Evolutionary conservation across 2,329 filamentous ascomycete species (phyloP).

Genomic region (Trichoderma citrinoviride): DNA sequence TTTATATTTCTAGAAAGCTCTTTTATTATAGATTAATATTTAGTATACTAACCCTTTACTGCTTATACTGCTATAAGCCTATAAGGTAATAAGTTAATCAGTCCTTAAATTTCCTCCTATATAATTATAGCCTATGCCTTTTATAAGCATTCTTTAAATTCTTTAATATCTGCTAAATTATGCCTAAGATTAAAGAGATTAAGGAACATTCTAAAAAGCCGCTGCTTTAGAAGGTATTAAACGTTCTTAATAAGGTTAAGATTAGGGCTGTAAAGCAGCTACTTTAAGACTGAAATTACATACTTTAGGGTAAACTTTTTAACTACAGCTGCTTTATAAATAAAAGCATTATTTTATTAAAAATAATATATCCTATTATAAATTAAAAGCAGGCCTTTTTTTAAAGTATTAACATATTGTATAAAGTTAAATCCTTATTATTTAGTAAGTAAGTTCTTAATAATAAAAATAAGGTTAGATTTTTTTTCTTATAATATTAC

Average conservation of each 20-base stretch:
- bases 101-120: neutral
- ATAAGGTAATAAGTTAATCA: neutral
- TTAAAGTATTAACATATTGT: neutral
- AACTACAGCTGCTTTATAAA: neutral
- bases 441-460: neutral
- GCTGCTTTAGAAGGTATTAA: neutral
- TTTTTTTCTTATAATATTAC: neutral
- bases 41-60: slow-evolving; percentile 2
- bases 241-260: slow-evolving; percentile 3
- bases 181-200: neutral
- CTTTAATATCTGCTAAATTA: neutral
- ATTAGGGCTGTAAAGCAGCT: neutral
- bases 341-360: neutral
- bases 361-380: neutral
- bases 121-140: neutral
- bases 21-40: neutral
- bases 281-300: neutral
- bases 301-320: neutral
- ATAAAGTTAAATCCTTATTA: neutral
- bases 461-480: neutral
- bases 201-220: neutral
- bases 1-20: too few relatives aligned
- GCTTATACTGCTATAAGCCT: neutral
- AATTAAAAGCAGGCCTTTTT: neutral
- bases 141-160: neutral